Evolutionary conservation across 805 yeast species (phyloP).

Genomic region (Candida verbasci): DNA sequence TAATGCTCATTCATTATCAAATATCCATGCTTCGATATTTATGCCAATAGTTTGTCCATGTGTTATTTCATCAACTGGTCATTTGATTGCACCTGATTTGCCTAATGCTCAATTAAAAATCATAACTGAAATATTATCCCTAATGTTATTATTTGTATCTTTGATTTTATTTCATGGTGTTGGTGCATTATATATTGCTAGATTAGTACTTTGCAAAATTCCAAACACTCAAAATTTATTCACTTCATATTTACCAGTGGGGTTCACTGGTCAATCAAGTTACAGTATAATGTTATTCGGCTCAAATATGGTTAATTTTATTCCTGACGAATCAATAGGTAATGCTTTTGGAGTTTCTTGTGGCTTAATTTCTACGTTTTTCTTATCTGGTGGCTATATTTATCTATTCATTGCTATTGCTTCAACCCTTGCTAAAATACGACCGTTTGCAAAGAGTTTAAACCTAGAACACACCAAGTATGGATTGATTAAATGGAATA

Average conservation of each 20-base stretch:
- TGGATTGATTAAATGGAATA: constrained; percentile 13
- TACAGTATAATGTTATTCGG: constrained; percentile 59
- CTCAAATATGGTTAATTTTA: constrained; percentile 24
- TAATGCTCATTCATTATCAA: not conserved
- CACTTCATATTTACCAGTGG: constrained; percentile 68
- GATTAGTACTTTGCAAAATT: constrained; percentile 49
- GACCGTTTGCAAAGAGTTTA: constrained; percentile 22
- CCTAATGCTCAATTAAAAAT: constrained; percentile 38
- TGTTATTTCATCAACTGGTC: constrained; percentile 66
- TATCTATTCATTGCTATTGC: constrained; percentile 29
- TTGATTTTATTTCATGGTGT: constrained; percentile 51
- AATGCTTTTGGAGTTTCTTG: constrained; percentile 26
- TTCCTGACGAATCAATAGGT: constrained; percentile 15
- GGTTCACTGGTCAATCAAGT: constrained; percentile 79
- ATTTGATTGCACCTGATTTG: constrained; percentile 40
- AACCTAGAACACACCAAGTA: constrained; percentile 7
- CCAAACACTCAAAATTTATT: constrained; percentile 52
- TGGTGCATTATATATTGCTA: constrained; percentile 55
- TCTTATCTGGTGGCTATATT: constrained; percentile 51
- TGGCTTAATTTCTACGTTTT: constrained; percentile 20
- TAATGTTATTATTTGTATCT: constrained; percentile 64
- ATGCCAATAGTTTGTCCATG: constrained; percentile 77
- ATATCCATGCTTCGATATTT: constrained; percentile 51
- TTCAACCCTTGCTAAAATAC: constrained; percentile 35
- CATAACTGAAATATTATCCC: constrained; percentile 49